Evolutionary conservation across 257 asterid species (phyloP), one percentile per base, ranked within the genome.

Genomic region (Solanum bukasovii): DNA sequence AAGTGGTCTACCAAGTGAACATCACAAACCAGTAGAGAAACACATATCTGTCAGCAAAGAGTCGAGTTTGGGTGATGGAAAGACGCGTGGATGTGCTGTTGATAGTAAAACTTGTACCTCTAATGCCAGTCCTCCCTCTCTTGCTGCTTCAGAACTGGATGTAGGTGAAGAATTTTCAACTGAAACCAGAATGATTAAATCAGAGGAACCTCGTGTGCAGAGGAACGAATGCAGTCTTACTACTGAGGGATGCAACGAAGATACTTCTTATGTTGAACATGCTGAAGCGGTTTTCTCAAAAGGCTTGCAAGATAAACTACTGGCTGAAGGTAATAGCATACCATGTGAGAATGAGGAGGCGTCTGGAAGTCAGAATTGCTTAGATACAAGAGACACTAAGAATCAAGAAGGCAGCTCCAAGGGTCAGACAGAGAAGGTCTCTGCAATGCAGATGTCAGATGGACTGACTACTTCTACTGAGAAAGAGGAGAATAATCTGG

Each of bases 161-260:
- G 90, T 87, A 79, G 82, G 84, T 29, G 90, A 88, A 84, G 94
- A 91, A 88, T 91, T 84, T 90, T 92, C 90, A 78, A 93, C 42
- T 87, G 93, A 89, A 88, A 89, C 90, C 59, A 70, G 86, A 31
- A 33, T 87, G 61, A 70, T 83, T 83, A 52, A 82, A 68, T 40
- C 75, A 13, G 88, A 85, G 68, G 91, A 91, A 84, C 85, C 90
- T 88, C 86, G 91, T 29, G 74, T 67, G 77, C 86, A 79, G 59
- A 18, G 44, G 77, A 40, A 74, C 29, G 38, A 52, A 75, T 63
- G 49, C 67, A 23, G 79, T 83, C 87, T 83, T 72, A 29, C 23
- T 27, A 21, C 21, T 68, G 87, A 85, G 49, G 82, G 31, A 38
- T 85, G 83, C 91, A 84, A 87, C 23, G 91, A 91, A 81, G 91